Evolutionary conservation across 495 filamentous ascomycete species (phyloP).

Genomic region (Podospora comata): DNA sequence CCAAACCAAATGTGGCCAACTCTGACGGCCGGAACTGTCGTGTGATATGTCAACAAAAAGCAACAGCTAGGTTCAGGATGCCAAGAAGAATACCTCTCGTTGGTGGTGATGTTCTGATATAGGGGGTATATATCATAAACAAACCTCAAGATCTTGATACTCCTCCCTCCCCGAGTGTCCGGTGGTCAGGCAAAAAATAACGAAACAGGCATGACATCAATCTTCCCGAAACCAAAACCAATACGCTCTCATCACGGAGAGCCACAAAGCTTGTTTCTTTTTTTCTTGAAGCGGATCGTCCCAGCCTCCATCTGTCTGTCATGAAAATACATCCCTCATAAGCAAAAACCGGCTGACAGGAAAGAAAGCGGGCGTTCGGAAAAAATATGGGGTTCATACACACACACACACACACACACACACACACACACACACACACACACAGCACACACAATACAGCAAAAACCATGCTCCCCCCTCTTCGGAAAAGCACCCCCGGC

Average conservation of each 20-base stretch:
- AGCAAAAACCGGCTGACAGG: constrained; percentile 13
- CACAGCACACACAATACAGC: neutral
- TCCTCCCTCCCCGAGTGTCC: too few relatives aligned
- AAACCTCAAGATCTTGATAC: neutral
- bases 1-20: neutral
- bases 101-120: neutral
- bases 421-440: neutral
- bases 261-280: constrained; percentile 6
- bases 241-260: neutral
- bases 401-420: neutral
- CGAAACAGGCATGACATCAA: neutral
- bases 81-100: neutral
- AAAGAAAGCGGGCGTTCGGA: constrained; percentile 1
- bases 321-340: neutral
- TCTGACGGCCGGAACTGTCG: neutral
- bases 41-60: neutral
- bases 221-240: neutral
- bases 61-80: neutral
- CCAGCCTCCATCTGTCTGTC: neutral
- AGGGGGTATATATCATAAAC: neutral
- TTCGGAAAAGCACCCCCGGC: constrained; percentile 2
- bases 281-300: constrained; percentile 15
- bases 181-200: neutral
- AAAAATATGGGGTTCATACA: neutral
- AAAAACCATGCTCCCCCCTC: neutral